Base-by-base conservation (phyloP, 208 protist species). In the Wallacemonas sp. region DNA sequence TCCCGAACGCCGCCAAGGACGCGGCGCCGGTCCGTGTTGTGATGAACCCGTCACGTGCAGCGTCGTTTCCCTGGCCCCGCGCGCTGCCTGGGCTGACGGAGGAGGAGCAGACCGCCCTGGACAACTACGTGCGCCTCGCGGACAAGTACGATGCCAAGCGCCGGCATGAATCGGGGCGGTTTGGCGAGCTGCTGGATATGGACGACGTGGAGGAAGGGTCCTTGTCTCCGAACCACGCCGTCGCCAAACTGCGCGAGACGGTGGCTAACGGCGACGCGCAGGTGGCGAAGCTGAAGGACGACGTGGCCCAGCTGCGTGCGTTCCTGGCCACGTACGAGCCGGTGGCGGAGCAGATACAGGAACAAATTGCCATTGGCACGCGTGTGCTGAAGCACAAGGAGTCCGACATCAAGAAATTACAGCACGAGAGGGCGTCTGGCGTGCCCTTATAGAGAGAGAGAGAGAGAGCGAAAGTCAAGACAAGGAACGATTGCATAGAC, bases 81-180 rank as follows among this genome's bases (percentile, higher is more conserved):
- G 47, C 45, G 1, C 65, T 86, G 41, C 33, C 51, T 8, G 79
- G 79, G 8, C 75, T 86, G 31, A 86, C 79, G 5, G 66, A 66
- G 22, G 79, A 86, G 22, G 79, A 86, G 38, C 55, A 59, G 9
- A 46, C 39, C 1, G 70, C 62, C 1, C 49, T 82, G 2, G 28
- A 31, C 21, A 60, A 46, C 11, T 86, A 77, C 28, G 51, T 79
- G 36, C 65, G 66, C 2, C 55, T 68, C 34, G 65, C 55, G 27
- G 68, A 82, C 41, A 86, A 82, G 72, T 86, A 82, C 67, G 21
- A 36, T 2, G 65, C 47, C 9, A 79, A 79, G 59, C 47, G 55
- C 30, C 36, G 68, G 30, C 24, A 54, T 2, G 56, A 62, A 27
- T 14, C 56, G 22, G 31, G 36, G 2, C 41, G 56, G 8, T 44